Conservation (phyloP, 176 grass and related monocot genomes). For the Saccharum spontaneum region DNA sequence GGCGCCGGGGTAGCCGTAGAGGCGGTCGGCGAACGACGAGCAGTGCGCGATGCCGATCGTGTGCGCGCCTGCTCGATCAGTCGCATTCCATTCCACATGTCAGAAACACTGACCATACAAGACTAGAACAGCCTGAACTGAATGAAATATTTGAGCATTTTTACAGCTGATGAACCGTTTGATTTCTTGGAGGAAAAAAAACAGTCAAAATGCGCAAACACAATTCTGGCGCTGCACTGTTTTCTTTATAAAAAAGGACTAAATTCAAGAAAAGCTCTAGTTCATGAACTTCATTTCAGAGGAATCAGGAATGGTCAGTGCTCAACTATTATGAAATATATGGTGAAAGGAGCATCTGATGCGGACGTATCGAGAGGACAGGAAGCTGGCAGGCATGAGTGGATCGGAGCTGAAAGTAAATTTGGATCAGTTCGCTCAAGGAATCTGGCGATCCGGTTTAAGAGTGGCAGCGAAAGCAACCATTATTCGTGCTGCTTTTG, state of each 20-base stretch:
- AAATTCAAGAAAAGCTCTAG: background rate
- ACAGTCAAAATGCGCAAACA: background rate
- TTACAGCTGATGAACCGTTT: background rate
- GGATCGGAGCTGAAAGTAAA: conserved; percentile 4
- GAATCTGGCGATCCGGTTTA: conserved; percentile 18
- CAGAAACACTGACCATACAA: background rate
- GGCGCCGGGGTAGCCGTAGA: conserved; percentile 42
- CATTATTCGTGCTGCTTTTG: conserved; percentile 40
- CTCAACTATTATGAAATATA: background rate
- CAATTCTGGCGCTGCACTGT: background rate
- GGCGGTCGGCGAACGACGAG: conserved; percentile 51
- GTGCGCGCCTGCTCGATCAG: conserved; percentile 59
- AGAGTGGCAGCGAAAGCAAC: conserved; percentile 33
- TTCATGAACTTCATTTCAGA: background rate
- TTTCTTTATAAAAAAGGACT: background rate
- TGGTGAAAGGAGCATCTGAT: background rate
- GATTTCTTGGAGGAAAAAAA: background rate
- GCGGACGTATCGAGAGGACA: background rate
- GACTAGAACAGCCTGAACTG: background rate
- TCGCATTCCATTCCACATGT: background rate
- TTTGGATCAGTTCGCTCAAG: background rate
- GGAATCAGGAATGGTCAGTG: background rate
- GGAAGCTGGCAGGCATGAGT: background rate
- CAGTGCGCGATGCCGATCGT: conserved; percentile 83
- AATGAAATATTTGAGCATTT: background rate